Percentiles rank a stretch among this genome's conserved stretches.
These are phyloP conservation scores for Drosera spatulata DNA, from an alignment of 179 eudicot genomes.

Conservation along the genomic window DNA sequence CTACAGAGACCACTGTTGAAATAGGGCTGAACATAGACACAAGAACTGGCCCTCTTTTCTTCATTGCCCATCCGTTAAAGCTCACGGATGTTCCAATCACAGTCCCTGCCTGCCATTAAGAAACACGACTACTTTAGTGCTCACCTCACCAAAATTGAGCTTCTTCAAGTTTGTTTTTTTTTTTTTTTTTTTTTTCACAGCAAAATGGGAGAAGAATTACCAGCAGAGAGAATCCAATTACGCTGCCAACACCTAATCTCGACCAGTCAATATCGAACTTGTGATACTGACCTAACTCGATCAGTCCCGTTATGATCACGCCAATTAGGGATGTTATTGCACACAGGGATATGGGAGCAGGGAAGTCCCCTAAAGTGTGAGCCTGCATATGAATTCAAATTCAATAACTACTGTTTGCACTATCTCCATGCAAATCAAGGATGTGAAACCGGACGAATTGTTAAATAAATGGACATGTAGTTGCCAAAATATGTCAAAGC, in stretches of 20 bases:
- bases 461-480: no score
- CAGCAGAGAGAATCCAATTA: constrained; percentile 26
- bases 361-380: constrained; percentile 23
- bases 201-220: constrained; percentile 8
- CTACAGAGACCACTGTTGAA: constrained; percentile 44
- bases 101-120: constrained; percentile 33
- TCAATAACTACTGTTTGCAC: not conserved
- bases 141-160: no score
- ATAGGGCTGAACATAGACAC: constrained; percentile 71
- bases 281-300: constrained; percentile 19
- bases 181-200: not conserved
- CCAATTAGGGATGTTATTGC: constrained; percentile 43
- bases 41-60: constrained; percentile 72
- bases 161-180: no score
- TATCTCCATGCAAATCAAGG: not conserved
- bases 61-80: constrained; percentile 72
- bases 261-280: constrained; percentile 27
- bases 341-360: constrained; percentile 42
- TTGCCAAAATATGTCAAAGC: no score
- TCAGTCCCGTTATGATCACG: constrained; percentile 18
- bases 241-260: constrained; percentile 5
- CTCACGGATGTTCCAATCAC: constrained; percentile 45
- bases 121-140: no score
- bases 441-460: not conserved
- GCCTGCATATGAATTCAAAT: constrained; percentile 20